phyloP scores from a whole-genome alignment of 345 rosid genomes.

The Bruguiera parviflora region DNA sequence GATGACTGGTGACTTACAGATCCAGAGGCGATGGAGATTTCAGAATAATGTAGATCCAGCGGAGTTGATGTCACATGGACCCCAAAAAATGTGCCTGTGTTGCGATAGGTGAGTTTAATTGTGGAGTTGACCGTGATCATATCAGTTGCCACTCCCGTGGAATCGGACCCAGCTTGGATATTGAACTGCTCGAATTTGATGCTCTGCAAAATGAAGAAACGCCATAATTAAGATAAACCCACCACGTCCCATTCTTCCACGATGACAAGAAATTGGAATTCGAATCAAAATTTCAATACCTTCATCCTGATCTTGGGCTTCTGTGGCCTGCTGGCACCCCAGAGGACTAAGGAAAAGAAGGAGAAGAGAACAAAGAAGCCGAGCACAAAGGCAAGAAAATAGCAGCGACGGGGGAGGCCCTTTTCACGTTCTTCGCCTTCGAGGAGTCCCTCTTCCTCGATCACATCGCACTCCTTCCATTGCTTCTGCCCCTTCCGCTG shows the following conservation, averaged over 20 bases:
- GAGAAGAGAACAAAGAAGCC: slow-evolving; percentile 87
- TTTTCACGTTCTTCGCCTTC: slow-evolving; percentile 63
- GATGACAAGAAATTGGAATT: too few species aligned
- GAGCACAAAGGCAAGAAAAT: slow-evolving; percentile 64
- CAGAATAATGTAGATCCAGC: slow-evolving; percentile 59
- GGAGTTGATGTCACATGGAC: slow-evolving; percentile 82
- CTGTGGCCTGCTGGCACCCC: slow-evolving; percentile 83
- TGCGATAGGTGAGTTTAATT: slow-evolving; percentile 62
- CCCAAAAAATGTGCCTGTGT: slow-evolving; percentile 93
- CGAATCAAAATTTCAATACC: slow-evolving; percentile 33
- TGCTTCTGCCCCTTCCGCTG: slow-evolving; percentile 54
- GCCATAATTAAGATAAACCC: neutral
- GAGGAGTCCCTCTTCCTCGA: slow-evolving; percentile 94
- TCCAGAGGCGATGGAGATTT: slow-evolving; percentile 74
- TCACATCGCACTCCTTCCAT: slow-evolving; percentile 71
- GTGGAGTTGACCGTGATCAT: slow-evolving; percentile 87
- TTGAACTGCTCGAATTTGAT: slow-evolving; percentile 67
- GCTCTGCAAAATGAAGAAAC: slow-evolving; percentile 40
- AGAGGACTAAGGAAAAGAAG: slow-evolving; percentile 73
- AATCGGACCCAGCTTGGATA: slow-evolving; percentile 93
- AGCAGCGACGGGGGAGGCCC: slow-evolving; percentile 83
- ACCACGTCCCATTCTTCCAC: too few species aligned
- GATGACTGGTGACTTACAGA: slow-evolving; percentile 39
- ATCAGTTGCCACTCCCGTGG: slow-evolving; percentile 79
- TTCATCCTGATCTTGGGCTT: slow-evolving; percentile 82